phyloP scores from a whole-genome alignment of 164 flowering plant species.

The Vitis amurensis region DNA sequence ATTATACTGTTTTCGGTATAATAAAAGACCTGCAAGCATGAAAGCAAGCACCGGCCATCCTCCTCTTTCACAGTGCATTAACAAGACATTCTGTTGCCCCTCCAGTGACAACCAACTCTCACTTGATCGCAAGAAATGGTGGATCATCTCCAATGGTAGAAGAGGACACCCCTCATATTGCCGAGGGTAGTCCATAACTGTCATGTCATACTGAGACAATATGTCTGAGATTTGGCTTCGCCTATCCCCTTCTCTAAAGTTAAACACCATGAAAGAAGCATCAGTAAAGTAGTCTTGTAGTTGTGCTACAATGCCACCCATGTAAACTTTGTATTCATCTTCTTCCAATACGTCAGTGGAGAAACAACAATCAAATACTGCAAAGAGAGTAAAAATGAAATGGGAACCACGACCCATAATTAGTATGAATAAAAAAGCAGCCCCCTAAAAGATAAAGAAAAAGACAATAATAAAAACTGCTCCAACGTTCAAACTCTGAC shows the following conservation, averaged over 20 bases:
- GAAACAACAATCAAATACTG: constrained; percentile 98
- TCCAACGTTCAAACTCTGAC: too few relatives aligned
- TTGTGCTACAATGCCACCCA: constrained; percentile 86
- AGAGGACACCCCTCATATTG: constrained; percentile 88
- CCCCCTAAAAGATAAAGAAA: neutral
- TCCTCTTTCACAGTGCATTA: constrained; percentile 97
- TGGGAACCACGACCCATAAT: constrained; percentile 4
- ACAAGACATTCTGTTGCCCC: constrained; percentile 87
- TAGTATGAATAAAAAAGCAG: neutral
- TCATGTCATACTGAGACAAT: constrained; percentile 83
- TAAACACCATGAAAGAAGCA: constrained; percentile 93
- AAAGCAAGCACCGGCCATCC: constrained; percentile 98
- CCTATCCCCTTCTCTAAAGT: constrained; percentile 84
- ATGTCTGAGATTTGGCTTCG: constrained; percentile 80
- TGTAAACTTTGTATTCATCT: constrained; percentile 77
- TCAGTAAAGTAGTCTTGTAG: constrained; percentile 83
- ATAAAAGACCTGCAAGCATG: constrained; percentile 88
- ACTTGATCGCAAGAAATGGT: constrained; percentile 84
- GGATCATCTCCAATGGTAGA: constrained; percentile 84
- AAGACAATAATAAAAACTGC: neutral
- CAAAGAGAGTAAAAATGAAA: constrained; percentile 7
- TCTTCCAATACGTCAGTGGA: constrained; percentile 79
- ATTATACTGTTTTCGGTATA: constrained; percentile 80
- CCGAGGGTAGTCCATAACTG: constrained; percentile 94
- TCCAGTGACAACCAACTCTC: constrained; percentile 93